Conservation (phyloP, 1,284 basidiomycete species). For the Mycena citricolor region DNA sequence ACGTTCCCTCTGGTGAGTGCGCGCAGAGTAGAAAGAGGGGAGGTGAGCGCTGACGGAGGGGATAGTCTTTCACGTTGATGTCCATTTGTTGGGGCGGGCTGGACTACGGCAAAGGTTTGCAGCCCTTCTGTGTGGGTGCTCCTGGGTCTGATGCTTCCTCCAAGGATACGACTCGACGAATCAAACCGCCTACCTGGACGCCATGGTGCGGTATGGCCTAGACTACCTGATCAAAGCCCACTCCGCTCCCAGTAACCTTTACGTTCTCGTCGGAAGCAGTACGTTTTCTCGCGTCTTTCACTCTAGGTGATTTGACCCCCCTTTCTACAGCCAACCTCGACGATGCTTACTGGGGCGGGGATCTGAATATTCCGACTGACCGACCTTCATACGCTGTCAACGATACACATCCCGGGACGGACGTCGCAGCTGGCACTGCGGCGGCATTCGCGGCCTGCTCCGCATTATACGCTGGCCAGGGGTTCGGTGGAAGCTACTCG, state of each 20-base stretch:
- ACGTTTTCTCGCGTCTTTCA: slow-evolving; percentile 20
- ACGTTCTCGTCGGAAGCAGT: slow-evolving; percentile 75
- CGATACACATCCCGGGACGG: slow-evolving; percentile 79
- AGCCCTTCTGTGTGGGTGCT: neutral
- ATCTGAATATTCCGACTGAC: slow-evolving; percentile 71
- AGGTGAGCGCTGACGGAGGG: no score
- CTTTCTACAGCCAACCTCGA: slow-evolving; percentile 51
- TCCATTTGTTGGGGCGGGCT: slow-evolving; percentile 86
- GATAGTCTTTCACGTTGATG: slow-evolving; percentile 74
- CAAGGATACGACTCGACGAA: slow-evolving; percentile 78
- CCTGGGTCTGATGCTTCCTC: neutral
- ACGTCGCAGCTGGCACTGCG: slow-evolving; percentile 80
- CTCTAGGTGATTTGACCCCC: slow-evolving; percentile 6
- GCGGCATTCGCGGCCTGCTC: slow-evolving; percentile 88
- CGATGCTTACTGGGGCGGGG: slow-evolving; percentile 88
- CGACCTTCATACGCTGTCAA: slow-evolving; percentile 82
- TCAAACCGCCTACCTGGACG: slow-evolving; percentile 87
- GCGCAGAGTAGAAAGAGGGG: no score
- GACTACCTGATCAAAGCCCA: slow-evolving; percentile 93
- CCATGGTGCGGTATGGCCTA: slow-evolving; percentile 84
- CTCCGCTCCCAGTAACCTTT: slow-evolving; percentile 70
- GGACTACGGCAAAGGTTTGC: slow-evolving; percentile 80
- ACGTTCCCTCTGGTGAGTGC: slow-evolving; percentile 71
- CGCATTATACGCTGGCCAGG: slow-evolving; percentile 66
- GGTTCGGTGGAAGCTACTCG: slow-evolving; percentile 52